These are phyloP conservation scores for Mortierella sp. DNA, from an alignment of 371 early-diverging fungal genomes.

Conservation along the genomic window DNA sequence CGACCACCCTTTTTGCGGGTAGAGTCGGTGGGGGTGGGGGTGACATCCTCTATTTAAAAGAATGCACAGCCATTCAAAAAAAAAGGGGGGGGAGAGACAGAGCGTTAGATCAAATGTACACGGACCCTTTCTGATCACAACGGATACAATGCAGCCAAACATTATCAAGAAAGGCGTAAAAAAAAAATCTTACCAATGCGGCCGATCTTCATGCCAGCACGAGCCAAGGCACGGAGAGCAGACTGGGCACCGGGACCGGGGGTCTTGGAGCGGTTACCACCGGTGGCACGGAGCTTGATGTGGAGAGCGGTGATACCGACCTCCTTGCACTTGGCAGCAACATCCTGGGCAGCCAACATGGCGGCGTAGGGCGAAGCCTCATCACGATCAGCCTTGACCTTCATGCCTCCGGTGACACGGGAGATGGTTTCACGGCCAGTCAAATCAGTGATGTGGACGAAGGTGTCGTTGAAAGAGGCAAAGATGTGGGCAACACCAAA, in stretches of 20 bases:
- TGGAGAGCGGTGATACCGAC: constrained; percentile 99
- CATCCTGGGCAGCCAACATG: constrained; percentile 99
- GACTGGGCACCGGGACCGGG: constrained; percentile 99
- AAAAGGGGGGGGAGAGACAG: not conserved
- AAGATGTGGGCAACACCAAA: constrained; percentile 99
- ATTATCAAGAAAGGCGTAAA: too few species aligned
- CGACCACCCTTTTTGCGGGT: constrained; percentile 99
- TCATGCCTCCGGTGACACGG: constrained; percentile 99
- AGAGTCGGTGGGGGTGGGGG: constrained; percentile 99
- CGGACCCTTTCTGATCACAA: not conserved
- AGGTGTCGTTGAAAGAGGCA: constrained; percentile 99
- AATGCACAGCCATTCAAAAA: constrained; percentile 20
- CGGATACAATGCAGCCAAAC: not conserved
- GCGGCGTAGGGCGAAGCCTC: constrained; percentile 99
- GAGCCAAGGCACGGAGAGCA: constrained; percentile 99
- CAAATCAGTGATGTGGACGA: constrained; percentile 99
- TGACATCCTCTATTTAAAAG: constrained; percentile 97
- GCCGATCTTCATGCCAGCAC: constrained; percentile 88
- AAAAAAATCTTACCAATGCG: constrained; percentile 37
- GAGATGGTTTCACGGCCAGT: constrained; percentile 99
- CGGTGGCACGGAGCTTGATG: constrained; percentile 99
- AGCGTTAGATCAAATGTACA: not conserved
- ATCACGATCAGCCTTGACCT: constrained; percentile 99
- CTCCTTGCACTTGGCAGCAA: constrained; percentile 98
- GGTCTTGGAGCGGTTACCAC: constrained; percentile 99